Percentiles rank a stretch among this genome's conserved stretches.
phyloP scores from a whole-genome alignment of 2,329 filamentous ascomycete species.

The Tolypocladium guangdongense region DNA sequence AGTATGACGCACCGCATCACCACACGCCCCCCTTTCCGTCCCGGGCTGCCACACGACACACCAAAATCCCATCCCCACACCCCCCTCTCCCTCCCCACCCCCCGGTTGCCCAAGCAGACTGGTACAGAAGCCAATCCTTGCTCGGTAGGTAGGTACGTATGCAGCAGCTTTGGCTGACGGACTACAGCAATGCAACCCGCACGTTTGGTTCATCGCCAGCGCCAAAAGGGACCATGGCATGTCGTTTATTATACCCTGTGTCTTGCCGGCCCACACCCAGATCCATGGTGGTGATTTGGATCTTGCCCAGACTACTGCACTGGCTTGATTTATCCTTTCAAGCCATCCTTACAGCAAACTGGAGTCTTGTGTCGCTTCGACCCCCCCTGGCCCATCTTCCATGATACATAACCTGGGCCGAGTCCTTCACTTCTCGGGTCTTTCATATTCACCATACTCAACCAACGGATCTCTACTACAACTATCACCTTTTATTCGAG shows the following conservation, averaged over 20 bases:
- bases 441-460: background rate
- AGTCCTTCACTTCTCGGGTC: slow-evolving; percentile 9
- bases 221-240: slow-evolving; percentile 7
- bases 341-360: slow-evolving; percentile 15
- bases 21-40: background rate
- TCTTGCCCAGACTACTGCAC: slow-evolving; percentile 20
- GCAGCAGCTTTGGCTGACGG: slow-evolving; percentile 14
- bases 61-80: background rate
- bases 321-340: slow-evolving; percentile 24
- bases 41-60: background rate
- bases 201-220: slow-evolving; percentile 15
- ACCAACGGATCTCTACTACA: background rate
- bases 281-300: slow-evolving; percentile 18
- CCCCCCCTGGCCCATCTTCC: slow-evolving; percentile 10
- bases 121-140: slow-evolving; percentile 7
- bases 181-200: slow-evolving; percentile 21
- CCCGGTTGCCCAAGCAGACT: slow-evolving; percentile 1
- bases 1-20: slow-evolving; percentile 16
- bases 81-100: slow-evolving; percentile 6
- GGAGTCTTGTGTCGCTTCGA: slow-evolving; percentile 19
- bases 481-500: background rate
- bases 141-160: slow-evolving; percentile 5
- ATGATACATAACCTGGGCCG: slow-evolving; percentile 19
- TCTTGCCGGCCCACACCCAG: slow-evolving; percentile 23
- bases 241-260: slow-evolving; percentile 14